A percentile compares a stretch with the other conserved stretches of the same genome.
These are phyloP conservation scores for Dryas drummondii DNA, from an alignment of 306 rosid species.

Conservation along the genomic window DNA sequence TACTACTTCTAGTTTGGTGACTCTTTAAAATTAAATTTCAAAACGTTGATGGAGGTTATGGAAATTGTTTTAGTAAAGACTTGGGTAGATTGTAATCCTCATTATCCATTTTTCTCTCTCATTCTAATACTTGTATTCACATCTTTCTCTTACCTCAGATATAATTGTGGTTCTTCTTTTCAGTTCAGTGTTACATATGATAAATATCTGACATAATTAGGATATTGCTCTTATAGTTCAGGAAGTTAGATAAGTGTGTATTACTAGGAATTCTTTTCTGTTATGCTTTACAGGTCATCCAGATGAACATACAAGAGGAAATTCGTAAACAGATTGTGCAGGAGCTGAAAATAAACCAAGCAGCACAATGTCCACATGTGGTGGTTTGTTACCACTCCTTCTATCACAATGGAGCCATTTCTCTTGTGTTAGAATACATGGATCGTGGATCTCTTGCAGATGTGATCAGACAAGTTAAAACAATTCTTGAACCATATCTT, in stretches of 20 bases:
- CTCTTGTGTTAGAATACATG: conserved; percentile 96
- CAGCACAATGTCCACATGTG: conserved; percentile 90
- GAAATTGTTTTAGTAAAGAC: not conserved
- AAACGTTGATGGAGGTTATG: not conserved
- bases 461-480: conserved; percentile 77
- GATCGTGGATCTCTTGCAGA: conserved; percentile 96
- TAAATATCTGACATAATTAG: conserved; percentile 4
- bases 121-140: not conserved
- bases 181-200: not conserved
- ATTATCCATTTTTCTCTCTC: not conserved
- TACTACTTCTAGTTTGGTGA: not conserved
- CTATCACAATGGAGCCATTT: conserved; percentile 88
- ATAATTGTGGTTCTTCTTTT: not conserved
- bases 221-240: conserved; percentile 1
- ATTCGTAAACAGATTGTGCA: conserved; percentile 97
- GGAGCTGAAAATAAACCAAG: conserved; percentile 96
- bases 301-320: conserved; percentile 95
- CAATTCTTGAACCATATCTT: conserved; percentile 98
- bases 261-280: conserved; percentile 9
- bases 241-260: conserved; percentile 6
- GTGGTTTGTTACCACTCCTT: conserved; percentile 95
- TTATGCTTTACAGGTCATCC: conserved; percentile 67
- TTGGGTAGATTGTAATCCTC: not conserved
- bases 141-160: not conserved
- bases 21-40: not conserved